Base-by-base conservation (phyloP, 805 yeast genomes). In the Kazachstania africana region DNA sequence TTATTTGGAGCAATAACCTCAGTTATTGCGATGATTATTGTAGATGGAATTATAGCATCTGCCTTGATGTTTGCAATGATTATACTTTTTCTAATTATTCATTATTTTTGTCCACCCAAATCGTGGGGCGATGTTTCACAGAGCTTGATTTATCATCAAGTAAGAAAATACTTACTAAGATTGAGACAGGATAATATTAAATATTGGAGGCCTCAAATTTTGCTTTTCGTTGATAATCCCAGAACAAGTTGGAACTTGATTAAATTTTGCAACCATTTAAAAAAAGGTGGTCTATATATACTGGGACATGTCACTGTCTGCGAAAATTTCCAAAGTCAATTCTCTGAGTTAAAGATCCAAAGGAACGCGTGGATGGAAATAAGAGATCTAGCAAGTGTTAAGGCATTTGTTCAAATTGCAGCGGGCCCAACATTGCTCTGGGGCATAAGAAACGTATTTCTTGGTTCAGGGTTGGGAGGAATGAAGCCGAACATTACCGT, bases 121-220 rank as follows among this genome's bases (percentile, higher is more conserved):
- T 80, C 87, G 21, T 91, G 95, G 87, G 99, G 99, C 22, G 99
- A 91, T 57, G 96, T 91, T 16, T 87, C 97, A 3, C 98, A 91
- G 56, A 74, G 87, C 26, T 66, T 91, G 38, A 88, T 91, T 30
- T 91, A 91, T 54, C 98, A 91, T 52, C 99, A 91, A 57, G 97
- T 91, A 8, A 65, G 99, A 43, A 91, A 91, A 51, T 91, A 91
- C 49, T 33, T 57, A 12, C 59, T 91, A 37, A 65, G 94, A 33
- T 63, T 88, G 26, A 71, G 84, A 36, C 84, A 84, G 45, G 95
- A 91, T 48, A 93, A 88, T 52, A 95, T 91, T 32, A 91, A 91
- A 57, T 91, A 87, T 53, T 91, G 99, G 98, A 67, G 99, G 44
- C 99, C 99, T 0, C 99, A 91, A 54, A 78, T 91, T 24, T 61